Percentiles rank a stretch among this genome's conserved stretches.
These are phyloP conservation scores for Bombardia bombarda DNA, from an alignment of 495 filamentous ascomycete genomes.

Conservation along the genomic window DNA sequence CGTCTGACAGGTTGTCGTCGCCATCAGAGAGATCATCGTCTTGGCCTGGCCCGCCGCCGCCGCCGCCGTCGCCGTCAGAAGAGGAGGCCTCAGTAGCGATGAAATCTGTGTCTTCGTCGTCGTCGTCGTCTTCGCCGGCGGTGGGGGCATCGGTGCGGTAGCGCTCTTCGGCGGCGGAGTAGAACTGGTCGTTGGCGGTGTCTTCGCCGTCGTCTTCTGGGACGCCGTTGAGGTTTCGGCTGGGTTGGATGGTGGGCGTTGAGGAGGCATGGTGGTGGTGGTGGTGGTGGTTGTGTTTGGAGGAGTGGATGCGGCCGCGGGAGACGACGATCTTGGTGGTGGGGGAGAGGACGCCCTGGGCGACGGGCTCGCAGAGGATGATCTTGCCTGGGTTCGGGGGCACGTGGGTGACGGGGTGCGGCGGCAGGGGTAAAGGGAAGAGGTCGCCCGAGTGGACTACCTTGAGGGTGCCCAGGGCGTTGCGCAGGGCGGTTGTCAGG, in stretches of 20 bases:
- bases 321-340: conserved; percentile 62
- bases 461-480: conserved; percentile 59
- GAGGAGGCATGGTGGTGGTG: too few species aligned
- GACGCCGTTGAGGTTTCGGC: conserved; percentile 48
- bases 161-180: conserved; percentile 74
- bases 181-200: conserved; percentile 82
- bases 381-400: conserved; percentile 76
- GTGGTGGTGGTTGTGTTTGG: conserved; percentile 31
- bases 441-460: conserved; percentile 80
- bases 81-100: conserved; percentile 43
- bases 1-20: conserved; percentile 55
- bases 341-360: conserved; percentile 72
- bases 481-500: conserved; percentile 68
- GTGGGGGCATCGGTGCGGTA: conserved; percentile 32
- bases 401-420: conserved; percentile 85
- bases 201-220: conserved; percentile 55
- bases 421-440: conserved; percentile 70
- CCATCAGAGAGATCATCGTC: too few species aligned
- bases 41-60: too few species aligned
- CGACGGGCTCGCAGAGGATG: conserved; percentile 66
- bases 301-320: conserved; percentile 41
- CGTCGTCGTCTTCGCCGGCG: too few species aligned
- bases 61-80: conserved; percentile 43
- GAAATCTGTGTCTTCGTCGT: conserved; percentile 36
- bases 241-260: conserved; percentile 27